Evolutionary conservation across 2,329 filamentous ascomycete species (phyloP).

Genomic region (Penicillium sp.): DNA sequence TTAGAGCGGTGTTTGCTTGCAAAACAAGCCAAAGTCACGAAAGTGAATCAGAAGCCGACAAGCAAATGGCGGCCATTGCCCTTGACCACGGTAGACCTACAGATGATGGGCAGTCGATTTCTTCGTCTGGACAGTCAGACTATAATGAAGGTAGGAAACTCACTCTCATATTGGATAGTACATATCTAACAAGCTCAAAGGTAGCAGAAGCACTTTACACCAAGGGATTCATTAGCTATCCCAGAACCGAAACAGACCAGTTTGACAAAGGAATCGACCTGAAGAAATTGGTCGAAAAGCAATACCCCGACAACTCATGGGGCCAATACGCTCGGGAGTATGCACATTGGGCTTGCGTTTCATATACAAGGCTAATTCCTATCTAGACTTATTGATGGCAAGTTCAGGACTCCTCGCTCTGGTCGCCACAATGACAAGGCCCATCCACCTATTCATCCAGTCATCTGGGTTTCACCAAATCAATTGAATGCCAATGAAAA

Average conservation of each 20-base stretch:
- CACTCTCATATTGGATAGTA: background rate
- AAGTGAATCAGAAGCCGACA: slow-evolving; percentile 85
- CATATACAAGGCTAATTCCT: background rate
- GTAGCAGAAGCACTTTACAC: slow-evolving; percentile 84
- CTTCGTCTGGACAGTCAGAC: slow-evolving; percentile 86
- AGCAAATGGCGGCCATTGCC: slow-evolving; percentile 93
- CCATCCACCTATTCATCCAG: slow-evolving; percentile 93
- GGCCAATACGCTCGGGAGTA: slow-evolving; percentile 71
- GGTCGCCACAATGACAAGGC: slow-evolving; percentile 93
- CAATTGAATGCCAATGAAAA: slow-evolving; percentile 64
- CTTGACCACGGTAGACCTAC: slow-evolving; percentile 90
- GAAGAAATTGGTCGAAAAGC: slow-evolving; percentile 74
- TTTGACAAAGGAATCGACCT: slow-evolving; percentile 91
- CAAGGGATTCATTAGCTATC: slow-evolving; percentile 95
- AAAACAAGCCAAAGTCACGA: slow-evolving; percentile 73
- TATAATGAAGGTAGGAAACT: slow-evolving; percentile 67
- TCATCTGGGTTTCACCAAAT: slow-evolving; percentile 70
- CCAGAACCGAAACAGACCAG: slow-evolving; percentile 92
- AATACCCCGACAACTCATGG: slow-evolving; percentile 74
- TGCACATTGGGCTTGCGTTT: slow-evolving; percentile 6
- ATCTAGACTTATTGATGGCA: slow-evolving; percentile 63
- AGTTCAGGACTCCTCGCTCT: slow-evolving; percentile 75
- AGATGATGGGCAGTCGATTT: slow-evolving; percentile 89
- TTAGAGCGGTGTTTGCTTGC: slow-evolving; percentile 81
- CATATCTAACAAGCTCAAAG: slow-evolving; percentile 24